Evolutionary conservation across 495 filamentous ascomycete genomes (phyloP), one percentile per base, ranked within the genome.

Genomic region (Annulohypoxylon bovei): DNA sequence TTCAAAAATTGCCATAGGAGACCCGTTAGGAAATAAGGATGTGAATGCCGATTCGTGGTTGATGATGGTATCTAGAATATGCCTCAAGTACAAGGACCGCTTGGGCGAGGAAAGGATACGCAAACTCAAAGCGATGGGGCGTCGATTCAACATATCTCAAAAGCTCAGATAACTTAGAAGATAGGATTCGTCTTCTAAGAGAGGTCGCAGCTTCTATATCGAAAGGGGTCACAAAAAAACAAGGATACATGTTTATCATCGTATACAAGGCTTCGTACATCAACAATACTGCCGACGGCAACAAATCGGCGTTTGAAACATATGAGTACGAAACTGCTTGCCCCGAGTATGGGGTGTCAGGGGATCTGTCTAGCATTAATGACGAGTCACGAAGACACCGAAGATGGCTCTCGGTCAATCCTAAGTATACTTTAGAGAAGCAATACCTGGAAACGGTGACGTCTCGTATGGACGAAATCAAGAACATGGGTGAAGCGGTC

Each of bases 21-120:
- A 8, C 12, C 27, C 25, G 12, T n/a, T 18, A 5, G n/a, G 9
- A 44, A 20, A 44, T 4, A 12, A 52, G 2, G 12, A 30, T 12
- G 46, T 14, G 9, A 28, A 52, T 30, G 1, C 27, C 4, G 47
- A 52, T 18, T 28, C 47, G 47, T 52, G 47, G 47, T n/a, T 52
- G 47, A 30, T 52, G 47, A 52, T 52, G 47, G 16, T 52, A 52
- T n/a, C 23, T 16, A 52, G 47, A 11, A 52, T 52, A 2, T 52
- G 47, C 12, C 23, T 32, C 1, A 30, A 52, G 6, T 52, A 52
- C 14, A 52, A 52, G 27, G 14, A 18, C 5, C 47, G 47, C 4
- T 52, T 52, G 27, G 25, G 12, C 8, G 47, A 52, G 27, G 25
- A 27, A 16, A 30, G 47, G 8, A 14, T 52, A n/a, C 47, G 47